phyloP scores from a whole-genome alignment of 306 rosid genomes.

The Ormosia emarginata region DNA sequence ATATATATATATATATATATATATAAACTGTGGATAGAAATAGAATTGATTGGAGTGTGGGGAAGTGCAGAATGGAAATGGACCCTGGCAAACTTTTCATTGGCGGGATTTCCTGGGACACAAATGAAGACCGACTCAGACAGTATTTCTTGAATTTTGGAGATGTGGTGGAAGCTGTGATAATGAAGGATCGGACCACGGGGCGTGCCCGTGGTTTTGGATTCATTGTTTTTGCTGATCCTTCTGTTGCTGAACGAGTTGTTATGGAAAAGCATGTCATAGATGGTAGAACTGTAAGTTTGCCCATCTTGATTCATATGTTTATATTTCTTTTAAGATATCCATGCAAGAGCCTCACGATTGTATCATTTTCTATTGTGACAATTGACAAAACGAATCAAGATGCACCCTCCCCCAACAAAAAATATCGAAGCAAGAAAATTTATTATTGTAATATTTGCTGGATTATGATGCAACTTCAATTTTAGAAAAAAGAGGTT shows the following conservation, averaged over 20 bases:
- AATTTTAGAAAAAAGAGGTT: constrained; percentile 1
- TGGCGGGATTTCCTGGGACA: constrained; percentile 80
- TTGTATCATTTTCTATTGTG: constrained; percentile 5
- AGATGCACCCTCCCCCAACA: neutral
- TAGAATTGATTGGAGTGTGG: constrained; percentile 21
- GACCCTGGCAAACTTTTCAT: constrained; percentile 83
- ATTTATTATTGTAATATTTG: neutral
- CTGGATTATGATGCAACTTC: neutral
- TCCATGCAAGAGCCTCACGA: neutral
- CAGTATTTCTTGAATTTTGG: constrained; percentile 50
- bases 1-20: no score
- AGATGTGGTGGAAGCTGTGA: constrained; percentile 51
- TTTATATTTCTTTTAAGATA: neutral
- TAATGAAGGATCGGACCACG: constrained; percentile 57
- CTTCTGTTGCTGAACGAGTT: constrained; percentile 50
- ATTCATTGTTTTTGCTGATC: constrained; percentile 52
- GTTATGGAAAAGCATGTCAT: constrained; percentile 55
- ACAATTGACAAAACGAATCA: neutral
- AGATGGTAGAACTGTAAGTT: constrained; percentile 59
- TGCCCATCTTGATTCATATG: neutral
- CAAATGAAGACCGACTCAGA: constrained; percentile 63
- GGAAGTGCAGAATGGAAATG: constrained; percentile 60
- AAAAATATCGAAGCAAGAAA: neutral
- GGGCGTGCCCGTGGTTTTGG: constrained; percentile 66
- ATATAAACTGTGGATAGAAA: constrained; percentile 15